Percentiles rank a stretch among this genome's conserved stretches.
phyloP scores from a whole-genome alignment of 352 stramenopile genomes.

The Blastocystis sp. region DNA sequence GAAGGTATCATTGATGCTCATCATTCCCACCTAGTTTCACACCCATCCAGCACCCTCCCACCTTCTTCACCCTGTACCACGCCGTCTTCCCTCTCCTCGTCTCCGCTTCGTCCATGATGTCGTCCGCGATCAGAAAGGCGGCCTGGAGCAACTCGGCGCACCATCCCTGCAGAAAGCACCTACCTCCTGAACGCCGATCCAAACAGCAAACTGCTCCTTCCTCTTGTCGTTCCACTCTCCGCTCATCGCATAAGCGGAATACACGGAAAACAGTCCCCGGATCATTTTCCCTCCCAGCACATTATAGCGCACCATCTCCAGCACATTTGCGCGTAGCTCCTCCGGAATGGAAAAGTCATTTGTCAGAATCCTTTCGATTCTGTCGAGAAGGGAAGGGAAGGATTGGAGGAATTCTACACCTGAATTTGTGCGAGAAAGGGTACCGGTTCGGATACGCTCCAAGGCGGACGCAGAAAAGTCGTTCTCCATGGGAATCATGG shows the following conservation, averaged over 20 bases:
- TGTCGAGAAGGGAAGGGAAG: no score
- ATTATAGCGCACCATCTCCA: constrained; percentile 40
- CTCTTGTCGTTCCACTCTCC: neutral
- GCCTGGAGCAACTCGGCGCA: constrained; percentile 31
- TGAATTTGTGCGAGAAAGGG: no score
- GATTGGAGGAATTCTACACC: no score
- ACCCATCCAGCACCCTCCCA: neutral
- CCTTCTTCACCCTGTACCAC: constrained; percentile 31
- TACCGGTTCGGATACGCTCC: no score
- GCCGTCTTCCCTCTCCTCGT: constrained; percentile 27
- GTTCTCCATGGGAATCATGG: no score
- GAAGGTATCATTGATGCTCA: constrained; percentile 47
- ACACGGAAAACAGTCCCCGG: constrained; percentile 42
- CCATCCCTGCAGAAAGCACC: constrained; percentile 37
- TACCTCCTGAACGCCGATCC: neutral
- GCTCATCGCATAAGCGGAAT: constrained; percentile 31
- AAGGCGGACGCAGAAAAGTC: no score
- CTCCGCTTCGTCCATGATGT: constrained; percentile 64
- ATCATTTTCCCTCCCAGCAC: constrained; percentile 33
- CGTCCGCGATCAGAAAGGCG: constrained; percentile 36
- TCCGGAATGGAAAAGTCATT: neutral
- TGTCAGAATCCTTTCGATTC: neutral
- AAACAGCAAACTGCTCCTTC: neutral
- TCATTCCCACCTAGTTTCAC: constrained; percentile 45
- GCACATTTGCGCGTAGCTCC: neutral